Conservation (phyloP, 2,329 filamentous ascomycete genomes). For the Dothidotthia symphoricarpi region DNA sequence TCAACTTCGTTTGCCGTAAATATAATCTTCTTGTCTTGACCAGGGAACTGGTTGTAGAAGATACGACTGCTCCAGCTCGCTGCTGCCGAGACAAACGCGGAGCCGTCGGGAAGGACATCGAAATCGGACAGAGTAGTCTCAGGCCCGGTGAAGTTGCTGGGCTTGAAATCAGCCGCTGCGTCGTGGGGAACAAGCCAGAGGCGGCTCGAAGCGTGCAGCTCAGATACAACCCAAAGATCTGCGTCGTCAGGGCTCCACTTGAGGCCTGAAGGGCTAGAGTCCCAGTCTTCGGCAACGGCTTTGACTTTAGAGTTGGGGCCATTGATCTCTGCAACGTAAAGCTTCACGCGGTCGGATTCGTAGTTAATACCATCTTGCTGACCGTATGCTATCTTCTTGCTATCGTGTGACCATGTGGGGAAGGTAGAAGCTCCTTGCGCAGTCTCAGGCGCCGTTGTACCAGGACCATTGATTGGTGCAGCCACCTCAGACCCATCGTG, state of each 20-base stretch:
- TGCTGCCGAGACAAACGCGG: constrained; percentile 44
- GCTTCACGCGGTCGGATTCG: constrained; percentile 71
- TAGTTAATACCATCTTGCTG: constrained; percentile 63
- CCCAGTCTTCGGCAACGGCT: constrained; percentile 36
- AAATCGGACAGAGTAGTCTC: constrained; percentile 35
- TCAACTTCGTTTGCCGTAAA: constrained; percentile 64
- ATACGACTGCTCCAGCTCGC: constrained; percentile 35
- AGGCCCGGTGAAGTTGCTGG: constrained; percentile 46
- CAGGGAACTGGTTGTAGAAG: constrained; percentile 31
- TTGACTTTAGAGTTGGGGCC: constrained; percentile 27
- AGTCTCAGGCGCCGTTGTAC: constrained; percentile 36
- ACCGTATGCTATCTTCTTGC: constrained; percentile 75
- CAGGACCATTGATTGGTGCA: constrained; percentile 35
- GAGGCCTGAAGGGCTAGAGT: constrained; percentile 30
- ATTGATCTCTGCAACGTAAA: constrained; percentile 37
- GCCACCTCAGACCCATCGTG: constrained; percentile 57
- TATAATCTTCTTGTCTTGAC: constrained; percentile 43
- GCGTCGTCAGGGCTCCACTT: constrained; percentile 32
- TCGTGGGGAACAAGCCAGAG: constrained; percentile 62
- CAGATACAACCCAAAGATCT: constrained; percentile 35
- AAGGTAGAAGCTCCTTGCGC: constrained; percentile 61
- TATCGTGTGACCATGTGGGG: constrained; percentile 73
- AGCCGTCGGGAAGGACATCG: constrained; percentile 60
- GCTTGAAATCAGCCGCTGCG: constrained; percentile 52
- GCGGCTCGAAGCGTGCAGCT: constrained; percentile 30